Evolutionary conservation across 805 yeast species (phyloP).

Genomic region (Cyberlindnera mrakii): DNA sequence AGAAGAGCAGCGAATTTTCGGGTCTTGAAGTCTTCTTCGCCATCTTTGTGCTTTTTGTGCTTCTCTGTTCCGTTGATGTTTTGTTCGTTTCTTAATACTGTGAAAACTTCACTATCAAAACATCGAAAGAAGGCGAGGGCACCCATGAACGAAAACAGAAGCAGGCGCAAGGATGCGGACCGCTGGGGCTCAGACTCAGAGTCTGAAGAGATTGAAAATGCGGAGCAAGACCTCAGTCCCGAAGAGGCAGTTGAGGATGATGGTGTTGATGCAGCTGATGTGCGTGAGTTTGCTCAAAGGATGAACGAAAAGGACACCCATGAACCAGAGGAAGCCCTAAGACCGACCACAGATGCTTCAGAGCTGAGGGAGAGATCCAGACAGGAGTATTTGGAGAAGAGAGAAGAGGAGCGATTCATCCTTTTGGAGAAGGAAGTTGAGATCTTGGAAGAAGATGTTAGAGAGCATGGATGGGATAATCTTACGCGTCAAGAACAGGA

Average conservation of each 20-base stretch:
- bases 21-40: background rate
- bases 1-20: constrained; percentile 24
- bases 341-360: constrained; percentile 4
- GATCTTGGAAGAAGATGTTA: constrained; percentile 43
- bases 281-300: background rate
- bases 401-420: constrained; percentile 42
- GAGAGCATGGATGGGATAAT: constrained; percentile 47
- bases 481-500: constrained; percentile 41
- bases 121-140: background rate
- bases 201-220: constrained; percentile 4
- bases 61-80: no score
- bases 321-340: constrained; percentile 10
- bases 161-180: constrained; percentile 6
- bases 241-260: background rate
- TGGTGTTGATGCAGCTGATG: background rate
- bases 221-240: background rate
- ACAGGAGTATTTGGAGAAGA: constrained; percentile 38
- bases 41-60: background rate
- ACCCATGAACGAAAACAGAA: background rate
- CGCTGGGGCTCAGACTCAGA: constrained; percentile 21
- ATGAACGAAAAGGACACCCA: constrained; percentile 2
- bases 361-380: constrained; percentile 40
- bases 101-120: background rate
- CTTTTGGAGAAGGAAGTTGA: constrained; percentile 41
- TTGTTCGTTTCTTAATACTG: background rate